Conservation (phyloP, 768 basidiomycete genomes). For the Roridomyces roridus region DNA sequence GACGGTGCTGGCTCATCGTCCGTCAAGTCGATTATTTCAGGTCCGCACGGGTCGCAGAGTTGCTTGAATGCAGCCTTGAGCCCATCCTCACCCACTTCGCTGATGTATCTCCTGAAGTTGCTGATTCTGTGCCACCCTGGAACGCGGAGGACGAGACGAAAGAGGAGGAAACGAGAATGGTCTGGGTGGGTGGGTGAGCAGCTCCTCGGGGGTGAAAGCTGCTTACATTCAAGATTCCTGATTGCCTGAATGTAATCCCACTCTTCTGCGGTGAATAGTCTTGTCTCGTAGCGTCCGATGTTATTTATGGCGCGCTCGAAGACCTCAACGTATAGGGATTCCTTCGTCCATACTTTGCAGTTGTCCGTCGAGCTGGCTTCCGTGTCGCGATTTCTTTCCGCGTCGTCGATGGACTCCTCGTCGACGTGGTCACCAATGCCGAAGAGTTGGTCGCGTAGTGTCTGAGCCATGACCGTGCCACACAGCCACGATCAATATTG, state of each 20-base stretch:
- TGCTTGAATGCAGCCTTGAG: slow-evolving; percentile 38
- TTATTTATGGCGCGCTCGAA: slow-evolving; percentile 19
- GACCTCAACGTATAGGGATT: neutral
- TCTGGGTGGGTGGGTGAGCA: slow-evolving; percentile 31
- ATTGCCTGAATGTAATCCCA: neutral
- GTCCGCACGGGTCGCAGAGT: slow-evolving; percentile 24
- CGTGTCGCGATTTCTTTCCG: neutral
- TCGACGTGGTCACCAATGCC: neutral
- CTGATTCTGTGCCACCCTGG: slow-evolving; percentile 43
- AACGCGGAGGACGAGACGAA: slow-evolving; percentile 50
- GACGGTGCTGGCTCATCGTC: slow-evolving; percentile 11
- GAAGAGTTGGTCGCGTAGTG: slow-evolving; percentile 10
- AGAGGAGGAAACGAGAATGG: slow-evolving; percentile 51
- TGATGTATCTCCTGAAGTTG: slow-evolving; percentile 25
- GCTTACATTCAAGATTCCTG: slow-evolving; percentile 1
- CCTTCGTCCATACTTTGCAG: neutral
- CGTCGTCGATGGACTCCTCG: slow-evolving; percentile 4
- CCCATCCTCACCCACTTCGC: slow-evolving; percentile 37
- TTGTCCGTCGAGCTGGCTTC: neutral
- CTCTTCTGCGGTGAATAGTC: slow-evolving; percentile 13
- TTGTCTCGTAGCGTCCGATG: neutral
- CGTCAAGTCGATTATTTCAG: neutral
- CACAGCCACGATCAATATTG: no score
- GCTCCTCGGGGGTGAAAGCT: neutral
- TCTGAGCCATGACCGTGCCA: neutral